Evolutionary conservation across 108 stramenopile species (phyloP).

Genomic region (Nitzschia inconspicua): DNA sequence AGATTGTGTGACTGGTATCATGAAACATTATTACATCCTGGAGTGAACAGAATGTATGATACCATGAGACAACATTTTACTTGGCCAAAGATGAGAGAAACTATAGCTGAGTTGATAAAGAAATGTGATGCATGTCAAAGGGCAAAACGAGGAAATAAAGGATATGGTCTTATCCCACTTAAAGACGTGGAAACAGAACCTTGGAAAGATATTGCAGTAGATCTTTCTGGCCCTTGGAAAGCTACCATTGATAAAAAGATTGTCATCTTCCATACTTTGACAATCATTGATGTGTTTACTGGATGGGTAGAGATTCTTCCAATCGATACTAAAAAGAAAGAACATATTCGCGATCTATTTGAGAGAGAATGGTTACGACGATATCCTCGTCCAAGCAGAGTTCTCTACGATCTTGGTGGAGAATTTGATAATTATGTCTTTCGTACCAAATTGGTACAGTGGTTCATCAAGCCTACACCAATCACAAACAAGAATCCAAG

Average conservation of each 20-base stretch:
- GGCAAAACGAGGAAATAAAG: too few relatives aligned
- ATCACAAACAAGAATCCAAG: slow-evolving; percentile 41
- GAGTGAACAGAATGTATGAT: too few relatives aligned
- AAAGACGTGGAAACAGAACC: too few relatives aligned
- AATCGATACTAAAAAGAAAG: slow-evolving; percentile 11
- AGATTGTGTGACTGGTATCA: too few relatives aligned
- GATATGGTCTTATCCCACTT: too few relatives aligned
- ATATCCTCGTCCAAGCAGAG: slow-evolving; percentile 31
- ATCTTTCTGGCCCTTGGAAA: slow-evolving; percentile 31
- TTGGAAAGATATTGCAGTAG: slow-evolving; percentile 31
- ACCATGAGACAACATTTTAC: too few relatives aligned
- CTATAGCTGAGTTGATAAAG: too few relatives aligned
- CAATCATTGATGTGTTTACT: slow-evolving; percentile 15
- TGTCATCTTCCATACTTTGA: slow-evolving; percentile 6
- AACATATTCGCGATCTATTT: slow-evolving; percentile 27
- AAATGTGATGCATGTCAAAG: too few relatives aligned
- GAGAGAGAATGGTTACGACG: slow-evolving; percentile 34
- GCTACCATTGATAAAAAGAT: neutral
- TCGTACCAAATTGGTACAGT: slow-evolving; percentile 12
- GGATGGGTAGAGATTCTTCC: slow-evolving; percentile 12
- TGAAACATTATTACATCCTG: too few relatives aligned
- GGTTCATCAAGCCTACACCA: slow-evolving; percentile 21
- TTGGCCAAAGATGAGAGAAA: too few relatives aligned
- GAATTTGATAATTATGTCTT: slow-evolving; percentile 41
- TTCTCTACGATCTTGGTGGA: slow-evolving; percentile 34